A percentile compares a stretch with the other conserved stretches of the same genome.
Evolutionary conservation across 2,329 filamentous ascomycete genomes (phyloP).

Genomic region (Ceratocystis colombiana): DNA sequence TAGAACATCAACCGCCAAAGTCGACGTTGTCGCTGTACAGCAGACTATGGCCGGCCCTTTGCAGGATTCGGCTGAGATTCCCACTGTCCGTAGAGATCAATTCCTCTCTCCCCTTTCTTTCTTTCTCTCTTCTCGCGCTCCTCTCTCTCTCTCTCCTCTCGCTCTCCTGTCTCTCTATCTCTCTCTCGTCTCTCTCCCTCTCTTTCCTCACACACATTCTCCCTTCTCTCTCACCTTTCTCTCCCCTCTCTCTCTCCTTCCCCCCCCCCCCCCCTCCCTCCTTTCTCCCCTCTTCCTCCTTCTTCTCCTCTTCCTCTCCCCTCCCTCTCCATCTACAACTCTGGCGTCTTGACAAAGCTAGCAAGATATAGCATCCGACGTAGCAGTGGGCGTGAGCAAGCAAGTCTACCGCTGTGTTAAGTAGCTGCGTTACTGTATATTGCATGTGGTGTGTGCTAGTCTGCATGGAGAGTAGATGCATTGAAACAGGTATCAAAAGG

Average conservation of each 20-base stretch:
- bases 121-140: neutral
- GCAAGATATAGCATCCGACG: neutral
- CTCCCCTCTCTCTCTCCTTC: neutral
- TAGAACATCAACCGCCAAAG: no score
- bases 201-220: no score
- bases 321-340: neutral
- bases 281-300: neutral
- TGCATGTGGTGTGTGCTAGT: neutral
- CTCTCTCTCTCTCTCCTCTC: no score
- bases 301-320: neutral
- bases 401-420: neutral
- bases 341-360: neutral
- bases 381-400: neutral
- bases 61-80: neutral
- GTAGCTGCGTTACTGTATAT: neutral
- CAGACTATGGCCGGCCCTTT: neutral
- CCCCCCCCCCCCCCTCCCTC: neutral
- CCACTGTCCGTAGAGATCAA: neutral
- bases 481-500: neutral
- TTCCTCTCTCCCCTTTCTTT: neutral
- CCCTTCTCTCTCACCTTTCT: no score
- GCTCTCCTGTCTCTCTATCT: neutral
- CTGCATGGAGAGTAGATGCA: neutral
- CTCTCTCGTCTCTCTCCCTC: neutral
- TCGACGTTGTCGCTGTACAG: no score